Evolutionary conservation across 1,139 yeast species (phyloP).

Genomic region (Suhomyces bribrorum): DNA sequence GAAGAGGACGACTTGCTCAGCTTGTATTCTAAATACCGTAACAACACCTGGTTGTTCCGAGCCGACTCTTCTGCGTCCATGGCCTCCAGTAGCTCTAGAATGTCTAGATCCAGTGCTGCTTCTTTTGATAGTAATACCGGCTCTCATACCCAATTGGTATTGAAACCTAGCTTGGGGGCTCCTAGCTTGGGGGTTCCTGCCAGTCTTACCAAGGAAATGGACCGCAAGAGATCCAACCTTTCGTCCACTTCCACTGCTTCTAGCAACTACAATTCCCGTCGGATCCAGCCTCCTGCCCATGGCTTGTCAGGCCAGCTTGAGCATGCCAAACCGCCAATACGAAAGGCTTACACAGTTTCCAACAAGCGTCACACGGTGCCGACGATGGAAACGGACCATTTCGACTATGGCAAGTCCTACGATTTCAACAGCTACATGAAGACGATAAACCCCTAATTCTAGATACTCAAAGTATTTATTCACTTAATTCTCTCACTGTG

Average conservation of each 20-base stretch:
- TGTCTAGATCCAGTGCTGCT: constrained; percentile 16
- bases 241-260: constrained; percentile 9
- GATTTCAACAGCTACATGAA: constrained; percentile 43
- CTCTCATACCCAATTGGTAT: constrained; percentile 20
- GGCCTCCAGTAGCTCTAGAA: constrained; percentile 12
- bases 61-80: constrained; percentile 17
- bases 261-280: constrained; percentile 14
- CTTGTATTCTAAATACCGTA: constrained; percentile 47
- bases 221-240: constrained; percentile 8
- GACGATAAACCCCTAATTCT: constrained; percentile 17
- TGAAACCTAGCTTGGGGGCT: constrained; percentile 18
- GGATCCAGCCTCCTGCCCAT: constrained; percentile 15
- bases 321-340: constrained; percentile 3
- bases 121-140: constrained; percentile 22
- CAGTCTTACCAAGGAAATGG: constrained; percentile 4
- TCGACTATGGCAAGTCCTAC: constrained; percentile 37
- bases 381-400: constrained; percentile 21
- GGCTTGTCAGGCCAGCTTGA: neutral
- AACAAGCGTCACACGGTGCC: constrained; percentile 15
- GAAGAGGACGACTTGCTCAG: constrained; percentile 42
- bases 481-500: constrained; percentile 3
- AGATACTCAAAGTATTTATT: constrained; percentile 1
- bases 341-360: constrained; percentile 4
- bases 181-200: constrained; percentile 11
- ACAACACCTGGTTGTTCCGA: constrained; percentile 28